Evolutionary conservation across 768 basidiomycete genomes (phyloP), one percentile per base, ranked within the genome.

Genomic region (Pisolithus tinctorius): DNA sequence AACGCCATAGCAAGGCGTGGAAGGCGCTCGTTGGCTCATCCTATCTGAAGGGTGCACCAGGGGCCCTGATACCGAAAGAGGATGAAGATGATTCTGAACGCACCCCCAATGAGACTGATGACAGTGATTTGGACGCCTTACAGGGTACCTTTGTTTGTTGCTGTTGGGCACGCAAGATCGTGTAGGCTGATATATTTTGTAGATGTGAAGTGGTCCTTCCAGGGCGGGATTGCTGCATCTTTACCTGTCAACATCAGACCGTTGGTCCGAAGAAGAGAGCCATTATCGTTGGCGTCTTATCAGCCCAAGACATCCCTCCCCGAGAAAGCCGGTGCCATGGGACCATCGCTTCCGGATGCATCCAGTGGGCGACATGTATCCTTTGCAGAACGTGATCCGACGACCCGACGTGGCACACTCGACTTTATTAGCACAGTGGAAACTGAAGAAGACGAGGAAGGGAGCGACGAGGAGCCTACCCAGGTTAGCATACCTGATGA

Each of bases 341-440:
- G 63, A 43, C 67, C 57, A 11, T 63, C 55, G 36, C 64, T 54
- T 50, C 68, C 57, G 2, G 47, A 47, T 25, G 43, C 47, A 39
- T 13, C 34, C 11, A 38, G 34, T 45, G 50, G 53, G 41, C 58
- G 57, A 41, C 53, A 45, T 50, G 49, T 57, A 6, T 73, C 82
- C 14, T 74, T 82, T 2, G 82, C 82, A 3, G 81, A 81, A 59
- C 83, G 86, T 27, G 86, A 88, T 64, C 78, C 78, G 39, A 67
- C 11, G 34, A 13, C 67, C 49, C 80, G 83, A 30, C 70, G 75
- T 1, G 88, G 87, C 6, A 70, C 80, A 13, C 72, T 86, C 31
- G 84, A 85, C 53, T 83, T 13, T 34, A 4, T 86, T 58, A 20
- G 20, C 20, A 65, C 72, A 16, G 60, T 65, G 13, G 78, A 76